Evolutionary conservation across 768 basidiomycete genomes (phyloP), one percentile per base, ranked within the genome.

Genomic region (Termitomyces sp.): DNA sequence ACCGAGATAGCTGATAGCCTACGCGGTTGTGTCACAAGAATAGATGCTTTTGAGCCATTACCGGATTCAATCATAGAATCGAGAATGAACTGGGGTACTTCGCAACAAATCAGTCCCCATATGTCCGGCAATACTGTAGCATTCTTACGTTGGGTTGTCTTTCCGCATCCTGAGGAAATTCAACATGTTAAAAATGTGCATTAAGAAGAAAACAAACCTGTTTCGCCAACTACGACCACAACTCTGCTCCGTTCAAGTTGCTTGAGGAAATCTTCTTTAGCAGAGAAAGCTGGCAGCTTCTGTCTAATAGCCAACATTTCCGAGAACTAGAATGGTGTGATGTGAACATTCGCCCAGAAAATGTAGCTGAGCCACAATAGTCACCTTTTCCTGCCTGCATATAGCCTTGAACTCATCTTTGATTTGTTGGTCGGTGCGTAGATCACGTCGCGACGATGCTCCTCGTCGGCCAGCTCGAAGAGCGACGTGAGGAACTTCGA

Each of bases 1-100:
- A 98, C 91, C 1, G 92, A 91, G 49, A 95, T 84, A 1, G 95
- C 95, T 20, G 93, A 90, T 12, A 96, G 82, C 66, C 94, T 80
- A 22, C 95, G 84, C 18, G 95, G 95, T 64, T 98, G 95, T 1
- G 95, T 96, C 5, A 95, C 77, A 40, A 97, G 73, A 51, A 98
- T 93, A 2, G 82, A 88, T 10, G 86, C 86, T 26, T 76, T 74
- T 3, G 86, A 82, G 12, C 93, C 93, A 18, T 72, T 72, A 16
- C 76, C 75, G 0, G 80, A 75, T 8, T 75, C 61, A 48, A 96
- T 95, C 44, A 91, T 80, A 42, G 89, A 84, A 64, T 97, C 94
- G 47, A 97, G 75, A 53, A 98, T 86, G 64, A 93, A 95, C 63
- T 95, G 92, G 14, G 95, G 95, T 7, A 95, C 88, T 42, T 26